Evolutionary conservation across 2,329 filamentous ascomycete genomes (phyloP).

Genomic region (Dactylellina drechsleri): DNA sequence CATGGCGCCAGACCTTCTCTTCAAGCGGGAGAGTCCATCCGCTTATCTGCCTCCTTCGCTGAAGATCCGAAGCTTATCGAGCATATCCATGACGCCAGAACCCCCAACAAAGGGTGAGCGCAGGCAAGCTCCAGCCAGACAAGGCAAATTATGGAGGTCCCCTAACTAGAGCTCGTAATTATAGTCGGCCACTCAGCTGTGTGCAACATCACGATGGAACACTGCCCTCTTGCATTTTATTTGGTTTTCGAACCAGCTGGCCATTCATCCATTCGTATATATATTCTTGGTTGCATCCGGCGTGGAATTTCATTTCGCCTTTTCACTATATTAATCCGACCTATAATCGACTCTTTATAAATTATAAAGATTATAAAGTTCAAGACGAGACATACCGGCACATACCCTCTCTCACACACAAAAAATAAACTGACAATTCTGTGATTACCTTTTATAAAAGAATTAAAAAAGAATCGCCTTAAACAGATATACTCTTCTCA

Average conservation of each 20-base stretch:
- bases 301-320: slow-evolving; percentile 15
- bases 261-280: not conserved
- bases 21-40: slow-evolving; percentile 38
- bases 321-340: not conserved
- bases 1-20: slow-evolving; percentile 15
- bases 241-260: slow-evolving; percentile 10
- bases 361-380: slow-evolving; percentile 22
- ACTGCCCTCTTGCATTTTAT: not conserved
- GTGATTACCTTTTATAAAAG: not conserved
- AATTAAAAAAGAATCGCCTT: no score
- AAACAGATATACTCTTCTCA: no score
- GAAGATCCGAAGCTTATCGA: slow-evolving; percentile 55
- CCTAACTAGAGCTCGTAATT: no score
- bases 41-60: slow-evolving; percentile 53
- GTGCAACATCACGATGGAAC: slow-evolving; percentile 43
- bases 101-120: slow-evolving; percentile 28
- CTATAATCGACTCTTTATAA: not conserved
- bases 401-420: not conserved
- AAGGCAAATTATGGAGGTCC: no score
- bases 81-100: slow-evolving; percentile 41
- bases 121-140: slow-evolving; percentile 1
- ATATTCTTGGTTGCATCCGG: slow-evolving; percentile 40
- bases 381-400: slow-evolving; percentile 23
- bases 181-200: not conserved
- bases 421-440: slow-evolving; percentile 1